Evolutionary conservation across 352 stramenopile species (phyloP).

Genomic region (Aphanomyces astaci): DNA sequence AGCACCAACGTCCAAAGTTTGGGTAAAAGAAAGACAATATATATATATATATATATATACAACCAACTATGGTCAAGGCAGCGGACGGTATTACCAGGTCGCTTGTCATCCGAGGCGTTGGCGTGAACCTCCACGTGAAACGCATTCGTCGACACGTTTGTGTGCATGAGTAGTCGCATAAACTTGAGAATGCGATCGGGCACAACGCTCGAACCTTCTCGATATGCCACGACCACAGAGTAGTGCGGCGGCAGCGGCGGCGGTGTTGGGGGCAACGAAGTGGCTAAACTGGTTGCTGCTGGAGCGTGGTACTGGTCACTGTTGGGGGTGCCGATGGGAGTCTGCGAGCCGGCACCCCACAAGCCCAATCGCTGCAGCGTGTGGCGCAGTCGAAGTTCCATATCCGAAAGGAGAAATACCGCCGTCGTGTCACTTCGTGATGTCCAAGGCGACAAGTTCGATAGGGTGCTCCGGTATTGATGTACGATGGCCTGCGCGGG

Average conservation of each 20-base stretch:
- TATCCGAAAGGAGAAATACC: slow-evolving; percentile 38
- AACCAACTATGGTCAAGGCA: too few relatives aligned
- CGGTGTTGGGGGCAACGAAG: too few relatives aligned
- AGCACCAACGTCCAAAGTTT: too few relatives aligned
- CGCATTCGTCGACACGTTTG: slow-evolving; percentile 74
- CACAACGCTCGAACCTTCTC: slow-evolving; percentile 59
- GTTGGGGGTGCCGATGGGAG: slow-evolving; percentile 72
- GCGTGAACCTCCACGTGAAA: slow-evolving; percentile 76
- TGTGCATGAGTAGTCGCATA: slow-evolving; percentile 80
- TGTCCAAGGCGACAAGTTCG: too few relatives aligned
- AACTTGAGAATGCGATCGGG: slow-evolving; percentile 76
- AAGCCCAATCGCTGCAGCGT: slow-evolving; percentile 63
- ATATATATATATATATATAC: too few relatives aligned
- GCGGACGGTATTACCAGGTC: too few relatives aligned
- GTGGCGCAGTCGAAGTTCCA: slow-evolving; percentile 57
- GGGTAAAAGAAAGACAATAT: too few relatives aligned
- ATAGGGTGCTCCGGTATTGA: too few relatives aligned
- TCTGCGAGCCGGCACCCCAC: slow-evolving; percentile 75
- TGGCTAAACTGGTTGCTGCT: too few relatives aligned
- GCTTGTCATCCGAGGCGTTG: slow-evolving; percentile 66
- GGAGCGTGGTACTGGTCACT: too few relatives aligned
- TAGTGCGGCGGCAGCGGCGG: too few relatives aligned
- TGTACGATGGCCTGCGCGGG: slow-evolving; percentile 58
- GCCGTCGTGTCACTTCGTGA: slow-evolving; percentile 65
- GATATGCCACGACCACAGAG: slow-evolving; percentile 57